phyloP scores from a whole-genome alignment of 768 basidiomycete genomes.

The Lentinula guzmanii region DNA sequence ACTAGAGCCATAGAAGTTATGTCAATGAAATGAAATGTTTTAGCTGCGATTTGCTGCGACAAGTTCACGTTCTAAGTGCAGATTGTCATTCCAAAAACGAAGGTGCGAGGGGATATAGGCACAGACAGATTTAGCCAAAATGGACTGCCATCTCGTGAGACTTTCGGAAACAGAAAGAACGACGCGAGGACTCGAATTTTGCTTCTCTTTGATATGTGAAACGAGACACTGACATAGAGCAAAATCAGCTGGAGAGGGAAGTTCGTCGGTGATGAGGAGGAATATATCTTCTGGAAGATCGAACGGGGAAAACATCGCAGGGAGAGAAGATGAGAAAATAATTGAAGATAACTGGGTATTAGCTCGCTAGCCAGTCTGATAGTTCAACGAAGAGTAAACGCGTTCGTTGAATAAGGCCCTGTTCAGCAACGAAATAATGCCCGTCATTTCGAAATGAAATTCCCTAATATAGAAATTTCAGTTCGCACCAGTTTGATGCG shows the following conservation, averaged over 20 bases:
- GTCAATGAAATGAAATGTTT: constrained; percentile 20
- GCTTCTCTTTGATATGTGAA: constrained; percentile 43
- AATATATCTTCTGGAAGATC: constrained; percentile 45
- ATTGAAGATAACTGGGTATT: too few species aligned
- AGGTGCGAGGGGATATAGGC: neutral
- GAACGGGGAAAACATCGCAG: constrained; percentile 44
- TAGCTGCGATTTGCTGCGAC: constrained; percentile 19
- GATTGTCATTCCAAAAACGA: neutral
- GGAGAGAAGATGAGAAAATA: too few species aligned
- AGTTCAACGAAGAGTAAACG: too few species aligned
- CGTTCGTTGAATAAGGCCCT: too few species aligned
- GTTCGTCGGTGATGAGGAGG: constrained; percentile 64
- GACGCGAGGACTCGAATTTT: constrained; percentile 25
- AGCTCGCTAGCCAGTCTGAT: too few species aligned
- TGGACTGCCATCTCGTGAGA: constrained; percentile 53
- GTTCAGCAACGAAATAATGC: too few species aligned
- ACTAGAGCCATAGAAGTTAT: constrained; percentile 19
- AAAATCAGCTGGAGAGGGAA: constrained; percentile 69
- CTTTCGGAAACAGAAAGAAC: constrained; percentile 56
- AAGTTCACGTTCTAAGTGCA: constrained; percentile 22
- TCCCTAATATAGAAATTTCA: too few species aligned
- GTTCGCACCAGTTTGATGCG: too few species aligned
- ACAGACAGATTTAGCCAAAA: constrained; percentile 59
- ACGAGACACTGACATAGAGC: constrained; percentile 51
- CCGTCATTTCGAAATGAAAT: too few species aligned